Percentiles rank a stretch among this genome's conserved stretches.
These are phyloP conservation scores for Apiospora marii DNA, from an alignment of 2,329 filamentous ascomycete species.

Conservation along the genomic window DNA sequence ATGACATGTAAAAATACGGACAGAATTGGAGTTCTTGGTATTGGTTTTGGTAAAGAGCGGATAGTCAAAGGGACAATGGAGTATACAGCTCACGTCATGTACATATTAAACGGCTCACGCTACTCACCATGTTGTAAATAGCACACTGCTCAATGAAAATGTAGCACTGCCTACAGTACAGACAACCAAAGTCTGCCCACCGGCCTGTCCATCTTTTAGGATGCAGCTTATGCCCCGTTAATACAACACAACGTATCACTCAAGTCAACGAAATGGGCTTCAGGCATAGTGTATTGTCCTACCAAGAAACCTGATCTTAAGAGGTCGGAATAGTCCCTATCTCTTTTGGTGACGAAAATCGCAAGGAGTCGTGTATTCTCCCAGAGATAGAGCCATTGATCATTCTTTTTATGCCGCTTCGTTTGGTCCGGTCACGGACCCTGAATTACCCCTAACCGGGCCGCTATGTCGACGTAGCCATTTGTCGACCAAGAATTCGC, in stretches of 20 bases:
- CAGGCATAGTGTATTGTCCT: background rate
- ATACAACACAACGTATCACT: background rate
- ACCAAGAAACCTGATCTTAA: background rate
- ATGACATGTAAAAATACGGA: background rate
- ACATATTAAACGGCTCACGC: background rate
- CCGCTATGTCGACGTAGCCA: too few relatives aligned
- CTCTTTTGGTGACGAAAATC: background rate
- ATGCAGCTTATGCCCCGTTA: background rate
- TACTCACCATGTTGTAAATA: constrained; percentile 11
- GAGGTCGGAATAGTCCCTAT: background rate
- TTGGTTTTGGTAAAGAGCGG: background rate
- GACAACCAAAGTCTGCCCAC: background rate
- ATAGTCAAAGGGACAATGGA: background rate
- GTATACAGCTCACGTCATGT: background rate
- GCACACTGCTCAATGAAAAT: background rate
- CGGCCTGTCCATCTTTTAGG: background rate
- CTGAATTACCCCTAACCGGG: background rate
- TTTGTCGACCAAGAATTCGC: background rate
- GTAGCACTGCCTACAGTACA: background rate
- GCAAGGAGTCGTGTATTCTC: background rate
- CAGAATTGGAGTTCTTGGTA: background rate
- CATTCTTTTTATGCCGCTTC: background rate
- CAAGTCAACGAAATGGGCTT: background rate
- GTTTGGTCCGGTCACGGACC: background rate
- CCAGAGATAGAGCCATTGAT: background rate